These are phyloP conservation scores for Diutina siamensis DNA, from an alignment of 1,139 yeast species.

Conservation along the genomic window DNA sequence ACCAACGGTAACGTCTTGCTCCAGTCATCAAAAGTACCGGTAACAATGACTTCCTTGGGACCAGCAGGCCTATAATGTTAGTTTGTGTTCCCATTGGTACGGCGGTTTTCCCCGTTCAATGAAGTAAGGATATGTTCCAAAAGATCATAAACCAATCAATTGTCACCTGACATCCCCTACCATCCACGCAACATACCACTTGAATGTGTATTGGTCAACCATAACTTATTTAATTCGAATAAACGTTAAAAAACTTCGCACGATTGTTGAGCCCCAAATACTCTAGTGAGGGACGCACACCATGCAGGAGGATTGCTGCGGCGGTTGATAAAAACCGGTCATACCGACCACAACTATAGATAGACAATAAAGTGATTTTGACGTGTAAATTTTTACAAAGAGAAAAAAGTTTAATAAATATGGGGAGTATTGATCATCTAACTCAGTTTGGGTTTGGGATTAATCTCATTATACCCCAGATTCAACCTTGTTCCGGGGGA, in stretches of 20 bases:
- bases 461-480: too few relatives aligned
- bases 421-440: too few relatives aligned
- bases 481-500: too few relatives aligned
- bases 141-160: not conserved
- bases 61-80: slow-evolving; percentile 51
- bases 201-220: slow-evolving; percentile 12
- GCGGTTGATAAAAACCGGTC: not conserved
- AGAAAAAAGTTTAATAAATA: too few relatives aligned
- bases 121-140: not conserved
- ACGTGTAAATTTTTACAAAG: too few relatives aligned
- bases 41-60: slow-evolving; percentile 58
- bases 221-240: not conserved
- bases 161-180: not conserved
- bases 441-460: too few relatives aligned
- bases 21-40: slow-evolving; percentile 78
- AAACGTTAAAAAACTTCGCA: slow-evolving; percentile 3
- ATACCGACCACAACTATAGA: too few relatives aligned
- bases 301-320: slow-evolving; percentile 5
- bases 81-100: not conserved
- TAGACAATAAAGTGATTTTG: too few relatives aligned
- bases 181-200: slow-evolving; percentile 13
- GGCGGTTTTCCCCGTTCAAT: too few relatives aligned
- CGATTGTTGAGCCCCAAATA: too few relatives aligned
- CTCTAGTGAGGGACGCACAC: not conserved
- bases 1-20: slow-evolving; percentile 44